phyloP scores from a whole-genome alignment of 495 filamentous ascomycete genomes.

The Aspergillus haitiensis region DNA sequence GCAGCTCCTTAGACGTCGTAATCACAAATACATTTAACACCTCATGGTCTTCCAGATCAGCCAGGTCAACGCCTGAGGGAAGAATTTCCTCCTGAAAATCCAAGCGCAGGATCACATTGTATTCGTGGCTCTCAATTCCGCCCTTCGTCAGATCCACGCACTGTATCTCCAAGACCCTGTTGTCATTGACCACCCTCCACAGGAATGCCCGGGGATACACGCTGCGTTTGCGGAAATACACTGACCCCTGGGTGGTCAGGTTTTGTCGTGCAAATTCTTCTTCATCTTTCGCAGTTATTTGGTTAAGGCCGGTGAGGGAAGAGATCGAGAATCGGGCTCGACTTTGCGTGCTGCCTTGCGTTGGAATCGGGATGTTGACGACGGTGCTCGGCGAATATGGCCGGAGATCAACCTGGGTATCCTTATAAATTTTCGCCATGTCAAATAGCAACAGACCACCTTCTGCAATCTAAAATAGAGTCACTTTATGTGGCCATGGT shows the following conservation, averaged over 20 bases:
- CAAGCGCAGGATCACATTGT: slow-evolving; percentile 70
- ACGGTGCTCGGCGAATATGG: slow-evolving; percentile 66
- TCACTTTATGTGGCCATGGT: slow-evolving; percentile 44
- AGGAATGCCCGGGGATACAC: slow-evolving; percentile 79
- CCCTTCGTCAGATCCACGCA: slow-evolving; percentile 77
- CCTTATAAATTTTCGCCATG: slow-evolving; percentile 71
- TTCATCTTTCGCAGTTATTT: slow-evolving; percentile 63
- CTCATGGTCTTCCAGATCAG: slow-evolving; percentile 77
- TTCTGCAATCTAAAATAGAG: slow-evolving; percentile 25
- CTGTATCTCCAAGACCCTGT: slow-evolving; percentile 77
- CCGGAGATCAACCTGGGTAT: slow-evolving; percentile 80
- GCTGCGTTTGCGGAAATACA: slow-evolving; percentile 78
- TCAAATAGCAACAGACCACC: slow-evolving; percentile 29
- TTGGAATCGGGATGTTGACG: slow-evolving; percentile 72
- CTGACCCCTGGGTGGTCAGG: slow-evolving; percentile 74
- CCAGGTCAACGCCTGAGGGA: slow-evolving; percentile 73
- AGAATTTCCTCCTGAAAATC: slow-evolving; percentile 71
- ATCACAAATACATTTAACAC: slow-evolving; percentile 76
- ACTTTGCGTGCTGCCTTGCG: slow-evolving; percentile 42
- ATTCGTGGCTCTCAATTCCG: slow-evolving; percentile 61
- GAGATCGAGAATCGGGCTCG: slow-evolving; percentile 49
- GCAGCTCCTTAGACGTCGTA: slow-evolving; percentile 73
- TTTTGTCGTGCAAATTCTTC: slow-evolving; percentile 66
- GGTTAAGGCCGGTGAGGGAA: slow-evolving; percentile 35
- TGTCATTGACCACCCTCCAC: slow-evolving; percentile 84